phyloP scores from a whole-genome alignment of 768 basidiomycete genomes.

The Lentinula aciculospora region DNA sequence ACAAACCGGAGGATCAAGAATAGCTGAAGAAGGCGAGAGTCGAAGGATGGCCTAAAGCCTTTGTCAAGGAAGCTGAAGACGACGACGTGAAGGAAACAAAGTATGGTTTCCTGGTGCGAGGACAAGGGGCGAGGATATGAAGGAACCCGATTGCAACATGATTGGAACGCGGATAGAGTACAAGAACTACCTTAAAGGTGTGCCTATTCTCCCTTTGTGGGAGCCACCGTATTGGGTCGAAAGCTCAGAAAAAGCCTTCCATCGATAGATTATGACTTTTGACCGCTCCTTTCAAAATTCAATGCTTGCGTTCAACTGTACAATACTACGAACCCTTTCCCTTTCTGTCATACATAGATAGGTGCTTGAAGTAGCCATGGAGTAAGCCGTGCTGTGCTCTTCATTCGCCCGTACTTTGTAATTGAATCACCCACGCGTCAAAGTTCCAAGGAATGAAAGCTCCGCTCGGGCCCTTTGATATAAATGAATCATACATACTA shows the following conservation, averaged over 20 bases:
- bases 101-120: conserved; percentile 25
- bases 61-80: conserved; percentile 15
- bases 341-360: no score
- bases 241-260: conserved; percentile 23
- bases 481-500: no score
- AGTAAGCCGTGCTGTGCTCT: no score
- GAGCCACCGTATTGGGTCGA: conserved; percentile 26
- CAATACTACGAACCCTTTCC: not conserved
- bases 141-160: conserved; percentile 19
- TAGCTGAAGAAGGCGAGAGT: conserved; percentile 23
- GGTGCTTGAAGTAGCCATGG: no score
- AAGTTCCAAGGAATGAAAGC: no score
- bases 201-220: conserved; percentile 20
- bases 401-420: no score
- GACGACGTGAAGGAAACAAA: conserved; percentile 13
- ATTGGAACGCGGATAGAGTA: conserved; percentile 33
- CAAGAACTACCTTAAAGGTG: conserved; percentile 19
- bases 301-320: not conserved
- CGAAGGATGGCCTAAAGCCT: conserved; percentile 22
- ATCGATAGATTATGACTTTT: not conserved
- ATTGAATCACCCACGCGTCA: no score
- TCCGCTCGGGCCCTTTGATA: no score
- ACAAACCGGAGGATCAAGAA: conserved; percentile 21
- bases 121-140: conserved; percentile 18
- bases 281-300: not conserved